Base-by-base conservation (phyloP, 805 yeast species). In the Yarrowia yakushimensis region DNA sequence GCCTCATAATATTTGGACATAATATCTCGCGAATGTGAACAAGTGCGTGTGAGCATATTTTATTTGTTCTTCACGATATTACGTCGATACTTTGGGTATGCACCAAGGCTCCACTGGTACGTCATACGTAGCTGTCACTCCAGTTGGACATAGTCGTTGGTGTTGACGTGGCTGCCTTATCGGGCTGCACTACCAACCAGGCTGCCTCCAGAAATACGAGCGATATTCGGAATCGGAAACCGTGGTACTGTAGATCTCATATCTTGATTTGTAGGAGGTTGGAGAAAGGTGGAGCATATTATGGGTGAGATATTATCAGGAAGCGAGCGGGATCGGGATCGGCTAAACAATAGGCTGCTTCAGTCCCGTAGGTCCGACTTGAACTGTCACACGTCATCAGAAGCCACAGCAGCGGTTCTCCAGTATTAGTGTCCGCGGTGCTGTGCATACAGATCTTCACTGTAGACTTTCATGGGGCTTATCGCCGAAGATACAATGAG, bases 311-410 rank as follows among this genome's bases (percentile, higher is more conserved):
- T 41, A 41, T 41, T 41, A 41, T 23, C n/a, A 20, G 18, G 45
- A 41, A 41, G 45, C 45, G 37, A 34, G 39, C 45, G 37, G 13
- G 39, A 20, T n/a, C 45, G 45, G 45, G 43, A 39, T 41, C 28
- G 28, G 17, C 27, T 17, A 27, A 23, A 41, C 28, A 41, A 41
- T 41, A 23, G 28, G n/a, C 41, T 7, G 42, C 9, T 25, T n/a
- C 7, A 41, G 23, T 22, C 8, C 28, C 15, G 28, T 41, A 41
- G 45, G 45, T 15, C 17, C 18, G 23, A 23, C 28, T 12, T 31
- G 22, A 42, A 31, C 48, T 25, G 48, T 42, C 45, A 41, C 9
- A 23, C 28, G 45, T 41, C 45, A 37, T 34, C 20, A 6, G 37
- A 33, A 5, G 36, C 11, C 15, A 33, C 36, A 33, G 17, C 36